phyloP scores from a whole-genome alignment of 805 yeast species.

The Kazachstania taianensis region DNA sequence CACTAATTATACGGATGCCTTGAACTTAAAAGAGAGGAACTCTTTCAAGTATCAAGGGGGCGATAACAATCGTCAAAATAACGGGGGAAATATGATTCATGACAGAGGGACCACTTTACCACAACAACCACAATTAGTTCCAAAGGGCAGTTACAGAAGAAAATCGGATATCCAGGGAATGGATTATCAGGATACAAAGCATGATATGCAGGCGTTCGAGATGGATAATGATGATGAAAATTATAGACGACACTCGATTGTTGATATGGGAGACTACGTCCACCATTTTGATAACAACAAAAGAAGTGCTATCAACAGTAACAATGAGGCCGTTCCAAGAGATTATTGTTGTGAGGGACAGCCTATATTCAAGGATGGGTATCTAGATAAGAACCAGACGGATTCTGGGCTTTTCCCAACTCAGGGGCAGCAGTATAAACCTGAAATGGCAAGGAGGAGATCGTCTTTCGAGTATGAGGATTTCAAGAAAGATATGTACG shows the following conservation, averaged over 20 bases:
- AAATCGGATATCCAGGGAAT: conserved; percentile 4
- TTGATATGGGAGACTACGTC: conserved; percentile 11
- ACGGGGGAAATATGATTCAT: too few species aligned
- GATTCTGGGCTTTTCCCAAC: not conserved
- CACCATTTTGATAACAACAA: not conserved
- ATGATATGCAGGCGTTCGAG: conserved; percentile 10
- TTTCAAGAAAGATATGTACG: conserved; percentile 25
- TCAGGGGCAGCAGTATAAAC: conserved; percentile 3
- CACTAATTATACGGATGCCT: conserved; percentile 16
- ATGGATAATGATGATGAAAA: not conserved
- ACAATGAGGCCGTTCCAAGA: not conserved
- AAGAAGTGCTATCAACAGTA: not conserved
- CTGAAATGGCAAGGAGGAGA: conserved; percentile 11
- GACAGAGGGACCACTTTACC: not conserved
- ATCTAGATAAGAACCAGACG: not conserved
- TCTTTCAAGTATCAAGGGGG: not conserved
- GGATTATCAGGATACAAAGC: conserved; percentile 10
- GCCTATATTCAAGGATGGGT: not conserved
- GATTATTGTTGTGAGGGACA: too few species aligned
- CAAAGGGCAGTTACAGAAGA: conserved; percentile 3
- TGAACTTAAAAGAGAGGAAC: conserved; percentile 2
- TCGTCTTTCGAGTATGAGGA: conserved; percentile 26
- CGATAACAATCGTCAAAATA: too few species aligned
- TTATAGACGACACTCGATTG: conserved; percentile 1
- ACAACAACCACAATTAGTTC: not conserved